Evolutionary conservation across 2,329 filamentous ascomycete species (phyloP).

Genomic region (Pseudomassariella vexata): DNA sequence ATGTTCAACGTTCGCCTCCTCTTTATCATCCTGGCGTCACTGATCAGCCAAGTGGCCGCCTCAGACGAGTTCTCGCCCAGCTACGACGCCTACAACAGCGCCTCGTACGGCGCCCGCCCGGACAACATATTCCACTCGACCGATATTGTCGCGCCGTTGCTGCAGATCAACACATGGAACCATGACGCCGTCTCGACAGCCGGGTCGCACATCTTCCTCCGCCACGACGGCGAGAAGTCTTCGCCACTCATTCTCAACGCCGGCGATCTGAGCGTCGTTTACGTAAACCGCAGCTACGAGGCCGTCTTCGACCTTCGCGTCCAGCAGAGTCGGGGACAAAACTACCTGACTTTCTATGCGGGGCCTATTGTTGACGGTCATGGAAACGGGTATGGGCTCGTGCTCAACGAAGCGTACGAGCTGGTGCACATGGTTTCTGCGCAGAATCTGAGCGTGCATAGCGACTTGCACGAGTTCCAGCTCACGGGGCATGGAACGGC

Average conservation of each 20-base stretch:
- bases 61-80: constrained; percentile 10
- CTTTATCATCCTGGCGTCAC: no score
- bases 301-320: constrained; percentile 14
- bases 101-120: constrained; percentile 11
- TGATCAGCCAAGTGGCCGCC: no score
- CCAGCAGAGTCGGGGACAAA: constrained; percentile 13
- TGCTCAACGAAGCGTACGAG: constrained; percentile 12
- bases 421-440: constrained; percentile 11
- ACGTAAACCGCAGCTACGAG: constrained; percentile 13
- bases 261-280: constrained; percentile 13
- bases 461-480: constrained; percentile 11
- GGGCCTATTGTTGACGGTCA: constrained; percentile 10
- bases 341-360: constrained; percentile 16
- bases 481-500: constrained; percentile 9
- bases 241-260: constrained; percentile 13
- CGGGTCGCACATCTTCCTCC: constrained; percentile 16
- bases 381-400: constrained; percentile 13
- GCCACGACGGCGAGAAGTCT: constrained; percentile 12
- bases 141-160: constrained; percentile 9
- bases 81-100: constrained; percentile 13
- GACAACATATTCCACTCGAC: constrained; percentile 10
- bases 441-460: constrained; percentile 8
- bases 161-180: constrained; percentile 13
- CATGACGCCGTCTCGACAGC: constrained; percentile 10
- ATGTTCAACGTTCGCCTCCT: no score